A percentile compares a stretch with the other conserved stretches of the same genome.
phyloP scores from a whole-genome alignment of 805 yeast genomes.

The Danielia reshetovae region DNA sequence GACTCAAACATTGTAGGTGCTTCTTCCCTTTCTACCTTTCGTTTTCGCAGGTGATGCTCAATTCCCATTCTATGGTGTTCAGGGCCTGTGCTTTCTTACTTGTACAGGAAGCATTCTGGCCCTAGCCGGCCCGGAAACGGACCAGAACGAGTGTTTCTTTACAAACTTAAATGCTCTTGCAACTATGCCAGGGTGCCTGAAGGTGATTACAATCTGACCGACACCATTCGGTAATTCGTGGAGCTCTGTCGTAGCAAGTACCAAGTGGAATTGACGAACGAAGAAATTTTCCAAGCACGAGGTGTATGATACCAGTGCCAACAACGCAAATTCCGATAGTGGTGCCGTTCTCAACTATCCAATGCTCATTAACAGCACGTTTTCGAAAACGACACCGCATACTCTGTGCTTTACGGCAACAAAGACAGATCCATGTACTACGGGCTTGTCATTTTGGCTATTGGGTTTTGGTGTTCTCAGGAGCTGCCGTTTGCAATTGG shows the following conservation, averaged over 20 bases:
- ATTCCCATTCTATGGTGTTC: constrained; percentile 2
- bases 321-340: no score
- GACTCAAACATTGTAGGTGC: no score
- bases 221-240: no score
- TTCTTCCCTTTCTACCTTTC: no score
- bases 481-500: constrained; percentile 5
- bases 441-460: constrained; percentile 12
- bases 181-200: constrained; percentile 3
- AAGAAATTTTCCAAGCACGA: no score
- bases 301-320: no score
- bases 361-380: not conserved
- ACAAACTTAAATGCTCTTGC: not conserved
- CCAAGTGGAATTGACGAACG: no score
- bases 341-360: no score
- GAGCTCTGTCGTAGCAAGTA: no score
- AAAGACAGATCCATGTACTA: constrained; percentile 13
- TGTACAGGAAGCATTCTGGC: constrained; percentile 3
- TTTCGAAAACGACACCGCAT: not conserved
- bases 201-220: not conserved
- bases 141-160: not conserved
- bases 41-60: not conserved
- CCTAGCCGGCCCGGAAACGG: no score
- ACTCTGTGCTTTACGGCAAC: constrained; percentile 1
- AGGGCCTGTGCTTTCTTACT: not conserved
- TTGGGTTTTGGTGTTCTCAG: constrained; percentile 3